These are phyloP conservation scores for Pseudopithomyces chartarum DNA, from an alignment of 2,329 filamentous ascomycete genomes.

Conservation along the genomic window DNA sequence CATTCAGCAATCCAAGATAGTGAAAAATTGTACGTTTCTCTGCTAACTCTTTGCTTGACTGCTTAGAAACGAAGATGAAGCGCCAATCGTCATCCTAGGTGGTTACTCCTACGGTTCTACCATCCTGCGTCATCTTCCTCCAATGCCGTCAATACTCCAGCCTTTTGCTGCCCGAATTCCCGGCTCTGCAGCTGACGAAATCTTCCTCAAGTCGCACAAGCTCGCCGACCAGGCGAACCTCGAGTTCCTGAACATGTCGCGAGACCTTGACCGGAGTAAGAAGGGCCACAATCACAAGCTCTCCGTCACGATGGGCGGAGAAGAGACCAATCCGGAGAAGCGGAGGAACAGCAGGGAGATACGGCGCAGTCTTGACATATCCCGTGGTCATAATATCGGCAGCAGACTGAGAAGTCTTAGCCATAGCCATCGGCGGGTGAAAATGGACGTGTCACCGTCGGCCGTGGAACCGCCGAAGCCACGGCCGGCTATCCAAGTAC, in stretches of 20 bases:
- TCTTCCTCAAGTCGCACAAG: slow-evolving; percentile 70
- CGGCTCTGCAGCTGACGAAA: slow-evolving; percentile 69
- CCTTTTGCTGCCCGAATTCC: slow-evolving; percentile 60
- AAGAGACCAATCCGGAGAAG: slow-evolving; percentile 50
- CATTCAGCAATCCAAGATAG: too few species aligned
- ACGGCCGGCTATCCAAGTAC: slow-evolving; percentile 14
- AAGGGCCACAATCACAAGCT: slow-evolving; percentile 23
- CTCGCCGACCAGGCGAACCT: slow-evolving; percentile 68
- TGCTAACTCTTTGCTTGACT: too few species aligned
- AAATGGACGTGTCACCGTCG: slow-evolving; percentile 2
- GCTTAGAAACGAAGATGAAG: slow-evolving; percentile 2
- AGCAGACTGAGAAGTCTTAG: slow-evolving; percentile 34
- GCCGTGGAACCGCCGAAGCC: slow-evolving; percentile 9
- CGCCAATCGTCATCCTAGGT: slow-evolving; percentile 62
- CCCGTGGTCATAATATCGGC: slow-evolving; percentile 43
- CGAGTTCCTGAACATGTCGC: slow-evolving; percentile 43
- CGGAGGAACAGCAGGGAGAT: slow-evolving; percentile 50
- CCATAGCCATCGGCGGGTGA: slow-evolving; percentile 18
- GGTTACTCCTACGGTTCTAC: slow-evolving; percentile 94
- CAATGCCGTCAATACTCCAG: slow-evolving; percentile 59
- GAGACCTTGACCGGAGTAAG: slow-evolving; percentile 24
- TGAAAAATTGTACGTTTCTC: too few species aligned
- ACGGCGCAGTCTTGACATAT: slow-evolving; percentile 35
- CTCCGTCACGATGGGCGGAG: slow-evolving; percentile 50
- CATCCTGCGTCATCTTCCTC: slow-evolving; percentile 74